Base-by-base conservation (phyloP, 768 basidiomycete species). In the Tylopilus balloui region DNA sequence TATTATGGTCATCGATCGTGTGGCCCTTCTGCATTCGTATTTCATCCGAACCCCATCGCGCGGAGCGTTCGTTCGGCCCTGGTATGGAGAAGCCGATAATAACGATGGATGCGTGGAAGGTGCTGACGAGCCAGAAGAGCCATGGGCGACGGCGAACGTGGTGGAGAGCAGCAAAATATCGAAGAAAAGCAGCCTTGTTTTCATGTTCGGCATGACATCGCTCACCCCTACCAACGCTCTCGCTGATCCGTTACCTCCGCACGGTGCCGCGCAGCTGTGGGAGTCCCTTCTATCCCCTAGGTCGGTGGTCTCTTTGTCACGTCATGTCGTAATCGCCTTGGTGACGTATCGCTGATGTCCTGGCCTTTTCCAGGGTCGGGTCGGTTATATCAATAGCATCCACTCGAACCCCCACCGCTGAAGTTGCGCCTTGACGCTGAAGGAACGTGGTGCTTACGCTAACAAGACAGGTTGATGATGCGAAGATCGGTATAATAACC, bases 231-330 rank as follows among this genome's bases (percentile, higher is more conserved):
- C 17, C 14, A 23, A 7, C 20, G 6, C 24, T 31, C 24, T 45
- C 25, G 13, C 11, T 14, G 13, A 27, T 27, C 9, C 9, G 21
- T 44, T 44, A 57, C 43, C 47, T 36, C 50, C 48, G 40, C 46
- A 36, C 29, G 5, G 11, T 14, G 32, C 39, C 28, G 32, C 31
- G 6, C 27, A 31, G 23, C 13, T 28, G 25, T 48, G 49, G 27
- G 50, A 53, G 15, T 36, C 47, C 49, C 44, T 20, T 51, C 45
- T 47, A 57, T 53, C 23, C 12, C 41, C 43, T 32, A 32, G 10
- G 19, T 36, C 8, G 17, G 27, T 10, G 9, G 2, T 31, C 34
- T 10, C n/a, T 17, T 44, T 42, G 44, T 40, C 35, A 25, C 12
- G 13, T 31, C 21, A 11, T 34, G 41, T 29, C 40, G 17, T 35